Base-by-base conservation (phyloP, 768 basidiomycete species). In the Podaxis pistillaris region DNA sequence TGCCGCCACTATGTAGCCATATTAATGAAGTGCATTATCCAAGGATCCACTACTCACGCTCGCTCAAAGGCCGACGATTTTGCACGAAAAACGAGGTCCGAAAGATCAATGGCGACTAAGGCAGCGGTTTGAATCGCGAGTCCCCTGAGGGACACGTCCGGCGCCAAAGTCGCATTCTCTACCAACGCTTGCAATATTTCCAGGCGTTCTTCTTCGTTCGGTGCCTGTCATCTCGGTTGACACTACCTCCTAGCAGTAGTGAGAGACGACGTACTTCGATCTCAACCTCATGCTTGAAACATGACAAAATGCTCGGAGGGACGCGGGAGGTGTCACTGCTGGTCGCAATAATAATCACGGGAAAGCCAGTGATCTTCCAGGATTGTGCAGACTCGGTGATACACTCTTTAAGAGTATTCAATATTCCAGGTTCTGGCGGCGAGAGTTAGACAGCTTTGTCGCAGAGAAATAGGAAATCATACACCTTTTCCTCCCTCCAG, bases 91-190 rank as follows among this genome's bases (percentile, higher is more conserved):
- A 91, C 83, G 4, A 98, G 81, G 68, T 90, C 83, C 24, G 78
- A 81, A 13, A 98, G 79, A 72, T 98, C 97, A 13, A 79, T 83
- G 2, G 93, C 91, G 28, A 93, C 87, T 5, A 99, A 78, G 1
- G 95, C 95, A 15, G 97, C 97, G 3, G 96, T 96, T 70, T 96
- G 93, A 2, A 85, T 83, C 3, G 97, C 93, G 3, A 98, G 67
- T 4, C 75, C 72, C 38, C 76, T 72, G n/a, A 96, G 62, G 7
- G 89, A 89, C 2, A 97, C 88, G 74, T 99, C 97, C 0, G 90
- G 83, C 0, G 88, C 84, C 37, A 95, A 68, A 0, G 65, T 54
- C 26, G 72, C 71, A 11, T 74, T 72, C 2, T 70, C 63, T 4
- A 88, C 71, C 24, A 86, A 67, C 37, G 74, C 76, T 3, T 71